These are phyloP conservation scores for Chlamydomonas eustigma DNA, from an alignment of 139 green algal genomes.

Conservation along the genomic window DNA sequence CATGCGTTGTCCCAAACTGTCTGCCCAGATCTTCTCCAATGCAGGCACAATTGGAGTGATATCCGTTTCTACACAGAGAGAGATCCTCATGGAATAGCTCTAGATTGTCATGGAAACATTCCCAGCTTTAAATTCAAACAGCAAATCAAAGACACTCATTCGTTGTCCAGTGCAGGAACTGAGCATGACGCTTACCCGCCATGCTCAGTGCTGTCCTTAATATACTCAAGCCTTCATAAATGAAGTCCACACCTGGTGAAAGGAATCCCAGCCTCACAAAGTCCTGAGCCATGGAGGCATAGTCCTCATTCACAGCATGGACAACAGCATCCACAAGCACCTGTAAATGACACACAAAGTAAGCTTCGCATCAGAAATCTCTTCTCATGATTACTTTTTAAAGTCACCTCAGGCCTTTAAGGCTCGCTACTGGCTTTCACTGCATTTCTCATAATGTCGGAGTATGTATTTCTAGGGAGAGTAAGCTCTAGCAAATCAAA, in stretches of 20 bases:
- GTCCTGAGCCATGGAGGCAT: slow-evolving; percentile 87
- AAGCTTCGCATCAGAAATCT: too few relatives aligned
- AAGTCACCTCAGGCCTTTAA: neutral
- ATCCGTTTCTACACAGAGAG: slow-evolving; percentile 75
- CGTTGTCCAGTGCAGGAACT: too few relatives aligned
- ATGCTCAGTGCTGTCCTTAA: neutral
- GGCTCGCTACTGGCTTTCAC: neutral
- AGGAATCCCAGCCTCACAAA: slow-evolving; percentile 98
- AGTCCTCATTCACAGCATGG: slow-evolving; percentile 99
- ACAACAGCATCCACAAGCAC: slow-evolving; percentile 96
- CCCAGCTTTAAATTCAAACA: too few relatives aligned
- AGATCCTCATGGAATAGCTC: too few relatives aligned
- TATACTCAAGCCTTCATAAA: too few relatives aligned
- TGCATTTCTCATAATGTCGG: too few relatives aligned
- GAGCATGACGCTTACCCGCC: too few relatives aligned
- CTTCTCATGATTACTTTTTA: neutral
- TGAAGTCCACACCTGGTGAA: slow-evolving; percentile 22
- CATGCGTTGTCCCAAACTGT: slow-evolving; percentile 77
- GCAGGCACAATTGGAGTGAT: slow-evolving; percentile 89
- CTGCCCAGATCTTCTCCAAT: slow-evolving; percentile 95
- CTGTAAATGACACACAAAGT: slow-evolving; percentile 25
- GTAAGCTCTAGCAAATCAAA: too few relatives aligned
- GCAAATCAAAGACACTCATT: too few relatives aligned
- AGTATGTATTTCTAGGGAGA: too few relatives aligned
- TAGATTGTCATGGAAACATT: too few relatives aligned